Evolutionary conservation across 2,329 filamentous ascomycete species (phyloP).

Genomic region (Trichoderma brevicompactum): DNA sequence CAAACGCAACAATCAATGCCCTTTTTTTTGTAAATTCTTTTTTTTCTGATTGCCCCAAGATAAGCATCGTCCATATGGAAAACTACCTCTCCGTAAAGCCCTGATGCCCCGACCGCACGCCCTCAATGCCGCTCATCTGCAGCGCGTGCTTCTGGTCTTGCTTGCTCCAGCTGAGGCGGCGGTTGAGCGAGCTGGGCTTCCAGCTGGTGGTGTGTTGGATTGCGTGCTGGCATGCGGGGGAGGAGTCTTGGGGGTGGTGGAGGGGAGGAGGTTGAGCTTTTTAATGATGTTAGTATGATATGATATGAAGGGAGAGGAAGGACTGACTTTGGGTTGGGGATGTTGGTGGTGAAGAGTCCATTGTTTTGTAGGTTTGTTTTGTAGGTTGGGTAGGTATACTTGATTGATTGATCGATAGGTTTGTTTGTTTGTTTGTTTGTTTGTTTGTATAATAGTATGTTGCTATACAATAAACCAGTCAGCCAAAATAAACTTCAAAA

Average conservation of each 20-base stretch:
- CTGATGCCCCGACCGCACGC: constrained; percentile 41
- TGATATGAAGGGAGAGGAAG: background rate
- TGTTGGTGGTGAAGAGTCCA: constrained; percentile 18
- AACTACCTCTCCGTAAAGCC: constrained; percentile 55
- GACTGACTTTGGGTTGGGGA: constrained; percentile 14
- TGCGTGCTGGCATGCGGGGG: constrained; percentile 29
- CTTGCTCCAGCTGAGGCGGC: constrained; percentile 57
- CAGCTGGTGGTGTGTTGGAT: constrained; percentile 47
- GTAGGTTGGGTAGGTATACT: background rate
- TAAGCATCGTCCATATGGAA: too few relatives aligned
- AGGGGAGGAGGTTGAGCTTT: background rate
- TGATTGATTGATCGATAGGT: background rate
- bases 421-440: background rate
- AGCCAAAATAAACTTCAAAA: too few relatives aligned
- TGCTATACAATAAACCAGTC: too few relatives aligned
- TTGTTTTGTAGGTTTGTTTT: background rate
- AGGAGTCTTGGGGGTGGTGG: constrained; percentile 2
- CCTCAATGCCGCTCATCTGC: constrained; percentile 51
- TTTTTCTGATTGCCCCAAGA: too few relatives aligned
- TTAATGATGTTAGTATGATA: background rate
- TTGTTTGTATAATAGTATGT: background rate
- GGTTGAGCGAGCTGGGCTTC: constrained; percentile 49
- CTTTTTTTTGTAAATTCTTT: constrained; percentile 1
- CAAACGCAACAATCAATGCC: background rate
- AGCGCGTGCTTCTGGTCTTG: constrained; percentile 59